Base-by-base conservation (phyloP, 768 basidiomycete genomes). In the Termitomyces sp. region DNA sequence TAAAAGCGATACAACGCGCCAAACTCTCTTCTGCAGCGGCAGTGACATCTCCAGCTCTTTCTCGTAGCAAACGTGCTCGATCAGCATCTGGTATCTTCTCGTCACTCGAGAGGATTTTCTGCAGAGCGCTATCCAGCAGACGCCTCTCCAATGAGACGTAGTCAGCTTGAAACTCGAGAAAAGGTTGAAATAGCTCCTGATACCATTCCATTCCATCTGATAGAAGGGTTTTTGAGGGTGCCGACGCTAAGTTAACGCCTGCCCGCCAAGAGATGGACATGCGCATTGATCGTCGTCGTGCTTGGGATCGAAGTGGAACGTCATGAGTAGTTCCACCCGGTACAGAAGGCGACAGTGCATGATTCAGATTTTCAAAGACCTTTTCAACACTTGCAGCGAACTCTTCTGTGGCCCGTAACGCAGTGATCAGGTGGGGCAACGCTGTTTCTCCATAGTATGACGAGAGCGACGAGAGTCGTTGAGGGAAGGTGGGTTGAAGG, bases 151-250 rank as follows among this genome's bases (percentile, higher is more conserved):
- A 77, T 1, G 79, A 74, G 0, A 83, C 82, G 71, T 98, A 98
- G 57, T 95, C 89, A 18, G 84, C 77, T 66, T 98, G 96, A 61
- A 89, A 88, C 66, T 95, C 91, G 28, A 96, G 79, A 75, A 98
- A 98, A 2, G 96, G 93, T 69, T 95, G 94, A 69, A 95, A 97
- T 16, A 99, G 76, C 53, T 89, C 87, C 57, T 87, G 88, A 67
- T 98, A 94, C 97, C 97, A 98, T 59, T 88, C 86, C 64, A 82
- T 69, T 33, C 71, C 73, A 48, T 80, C 78, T 20, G 67, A 55
- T 10, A 68, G 51, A 26, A 68, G 41, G 43, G 68, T 58, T 41
- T 69, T 73, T 13, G 65, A 61, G 20, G 50, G 52, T 46, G 67
- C 66, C 1, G 75, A 68, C 5, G 72, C 55, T 18, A 74, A 68